Evolutionary conservation across 768 basidiomycete species (phyloP).

Genomic region (Glaciozyma antarctica): DNA sequence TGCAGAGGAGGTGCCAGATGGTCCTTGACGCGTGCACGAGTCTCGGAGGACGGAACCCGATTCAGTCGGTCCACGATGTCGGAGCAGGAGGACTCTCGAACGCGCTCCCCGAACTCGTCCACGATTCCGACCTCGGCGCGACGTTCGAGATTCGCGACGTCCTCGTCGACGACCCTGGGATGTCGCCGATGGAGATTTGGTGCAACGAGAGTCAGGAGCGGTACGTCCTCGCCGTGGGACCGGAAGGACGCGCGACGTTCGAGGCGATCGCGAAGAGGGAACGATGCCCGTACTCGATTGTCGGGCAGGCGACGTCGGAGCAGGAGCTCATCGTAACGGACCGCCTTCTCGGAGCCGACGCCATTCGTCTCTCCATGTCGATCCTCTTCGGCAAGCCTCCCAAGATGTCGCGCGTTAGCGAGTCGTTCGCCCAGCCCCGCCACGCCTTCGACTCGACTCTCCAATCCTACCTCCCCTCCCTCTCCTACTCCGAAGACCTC

Average conservation of each 20-base stretch:
- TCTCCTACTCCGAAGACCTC: conserved; percentile 40
- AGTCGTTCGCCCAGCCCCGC: conserved; percentile 43
- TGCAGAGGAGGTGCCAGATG: conserved; percentile 93
- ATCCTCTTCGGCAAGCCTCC: conserved; percentile 95
- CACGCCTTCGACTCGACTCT: conserved; percentile 64
- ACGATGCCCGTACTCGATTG: conserved; percentile 84
- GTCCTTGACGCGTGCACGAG: conserved; percentile 86
- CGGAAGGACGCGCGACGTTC: conserved; percentile 54
- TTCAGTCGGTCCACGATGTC: conserved; percentile 95
- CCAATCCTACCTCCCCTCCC: conserved; percentile 48
- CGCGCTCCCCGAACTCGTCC: conserved; percentile 91
- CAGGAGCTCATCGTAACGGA: conserved; percentile 84
- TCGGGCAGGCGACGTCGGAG: conserved; percentile 73
- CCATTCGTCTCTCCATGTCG: conserved; percentile 84
- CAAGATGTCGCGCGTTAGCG: conserved; percentile 70
- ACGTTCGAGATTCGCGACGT: conserved; percentile 88
- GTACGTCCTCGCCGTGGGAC: conserved; percentile 82
- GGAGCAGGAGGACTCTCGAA: conserved; percentile 96
- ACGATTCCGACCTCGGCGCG: conserved; percentile 87
- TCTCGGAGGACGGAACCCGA: conserved; percentile 56
- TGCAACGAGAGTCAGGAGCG: conserved; percentile 98
- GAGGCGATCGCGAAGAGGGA: conserved; percentile 72
- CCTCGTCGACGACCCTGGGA: conserved; percentile 76
- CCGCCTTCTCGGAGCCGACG: conserved; percentile 62
- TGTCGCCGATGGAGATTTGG: conserved; percentile 99